A percentile compares a stretch with the other conserved stretches of the same genome.
Evolutionary conservation across 2,329 filamentous ascomycete genomes (phyloP).

Genomic region (Colletotrichum lini): DNA sequence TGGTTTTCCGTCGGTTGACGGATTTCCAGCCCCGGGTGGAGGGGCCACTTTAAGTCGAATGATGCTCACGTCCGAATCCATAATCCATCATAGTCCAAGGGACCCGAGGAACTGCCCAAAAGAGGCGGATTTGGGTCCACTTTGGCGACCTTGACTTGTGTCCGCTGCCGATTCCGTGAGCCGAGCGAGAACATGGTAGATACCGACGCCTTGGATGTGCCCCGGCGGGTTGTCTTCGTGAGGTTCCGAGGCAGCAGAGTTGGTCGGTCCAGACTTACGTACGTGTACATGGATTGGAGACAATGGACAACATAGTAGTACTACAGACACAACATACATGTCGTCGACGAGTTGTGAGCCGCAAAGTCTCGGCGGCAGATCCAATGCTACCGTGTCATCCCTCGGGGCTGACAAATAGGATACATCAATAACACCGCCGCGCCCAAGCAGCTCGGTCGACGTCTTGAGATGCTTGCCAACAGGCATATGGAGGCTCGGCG

Average conservation of each 20-base stretch:
- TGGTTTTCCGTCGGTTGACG: constrained; percentile 31
- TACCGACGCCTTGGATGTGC: background rate
- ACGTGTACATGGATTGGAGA: background rate
- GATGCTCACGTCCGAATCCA: constrained; percentile 11
- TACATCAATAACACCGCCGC: background rate
- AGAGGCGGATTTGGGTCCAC: constrained; percentile 32
- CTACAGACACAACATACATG: background rate
- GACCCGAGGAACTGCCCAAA: background rate
- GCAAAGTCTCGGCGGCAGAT: background rate
- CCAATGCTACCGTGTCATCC: background rate
- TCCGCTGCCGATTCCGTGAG: background rate
- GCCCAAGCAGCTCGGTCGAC: background rate
- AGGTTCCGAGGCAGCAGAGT: background rate
- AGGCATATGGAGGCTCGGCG: background rate
- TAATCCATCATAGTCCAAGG: background rate
- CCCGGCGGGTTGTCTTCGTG: no score
- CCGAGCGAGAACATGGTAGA: background rate
- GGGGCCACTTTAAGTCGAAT: constrained; percentile 28
- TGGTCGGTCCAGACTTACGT: no score
- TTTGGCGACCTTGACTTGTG: background rate
- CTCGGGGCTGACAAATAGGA: background rate
- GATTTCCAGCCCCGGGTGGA: constrained; percentile 8
- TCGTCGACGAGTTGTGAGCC: background rate
- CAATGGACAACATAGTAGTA: background rate
- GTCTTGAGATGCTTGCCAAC: constrained; percentile 3